Percentiles rank a stretch among this genome's conserved stretches.
Evolutionary conservation across 2,329 filamentous ascomycete species (phyloP).

Genomic region (Cucurbitaria berberidis): DNA sequence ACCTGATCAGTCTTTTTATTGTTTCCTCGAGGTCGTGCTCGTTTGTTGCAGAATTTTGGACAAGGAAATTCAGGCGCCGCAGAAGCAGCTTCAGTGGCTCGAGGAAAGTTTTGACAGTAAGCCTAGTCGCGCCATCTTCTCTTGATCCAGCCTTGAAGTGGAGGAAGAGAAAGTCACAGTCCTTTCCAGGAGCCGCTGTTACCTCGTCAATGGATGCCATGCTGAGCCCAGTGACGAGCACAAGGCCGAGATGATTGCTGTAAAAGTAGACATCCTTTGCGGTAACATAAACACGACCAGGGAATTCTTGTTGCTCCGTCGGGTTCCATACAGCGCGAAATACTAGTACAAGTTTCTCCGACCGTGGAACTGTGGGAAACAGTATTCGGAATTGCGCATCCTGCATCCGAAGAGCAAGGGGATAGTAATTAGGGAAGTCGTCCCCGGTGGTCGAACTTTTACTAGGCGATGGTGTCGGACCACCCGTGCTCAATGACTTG

Average conservation of each 20-base stretch:
- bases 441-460: slow-evolving; percentile 48
- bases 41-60: slow-evolving; percentile 78
- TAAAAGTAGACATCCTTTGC: slow-evolving; percentile 92
- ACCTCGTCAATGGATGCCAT: slow-evolving; percentile 84
- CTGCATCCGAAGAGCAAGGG: slow-evolving; percentile 79
- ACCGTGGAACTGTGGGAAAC: slow-evolving; percentile 78
- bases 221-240: slow-evolving; percentile 79
- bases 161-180: slow-evolving; percentile 91
- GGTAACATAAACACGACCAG: slow-evolving; percentile 86
- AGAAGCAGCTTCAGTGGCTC: slow-evolving; percentile 85
- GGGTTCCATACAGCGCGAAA: slow-evolving; percentile 91
- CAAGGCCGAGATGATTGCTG: slow-evolving; percentile 89
- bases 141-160: slow-evolving; percentile 72
- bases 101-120: slow-evolving; percentile 91
- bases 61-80: slow-evolving; percentile 80
- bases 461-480: slow-evolving; percentile 27
- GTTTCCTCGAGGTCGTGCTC: slow-evolving; percentile 73
- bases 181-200: slow-evolving; percentile 84
- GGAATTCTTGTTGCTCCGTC: slow-evolving; percentile 77
- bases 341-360: slow-evolving; percentile 86
- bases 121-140: slow-evolving; percentile 69
- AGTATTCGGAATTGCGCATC: slow-evolving; percentile 92
- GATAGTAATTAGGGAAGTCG: slow-evolving; percentile 77
- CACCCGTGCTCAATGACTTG: slow-evolving; percentile 63
- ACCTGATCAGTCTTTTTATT: slow-evolving; percentile 73